Conservation (phyloP, 2,329 filamentous ascomycete genomes). For the Sporothrix inflata region DNA sequence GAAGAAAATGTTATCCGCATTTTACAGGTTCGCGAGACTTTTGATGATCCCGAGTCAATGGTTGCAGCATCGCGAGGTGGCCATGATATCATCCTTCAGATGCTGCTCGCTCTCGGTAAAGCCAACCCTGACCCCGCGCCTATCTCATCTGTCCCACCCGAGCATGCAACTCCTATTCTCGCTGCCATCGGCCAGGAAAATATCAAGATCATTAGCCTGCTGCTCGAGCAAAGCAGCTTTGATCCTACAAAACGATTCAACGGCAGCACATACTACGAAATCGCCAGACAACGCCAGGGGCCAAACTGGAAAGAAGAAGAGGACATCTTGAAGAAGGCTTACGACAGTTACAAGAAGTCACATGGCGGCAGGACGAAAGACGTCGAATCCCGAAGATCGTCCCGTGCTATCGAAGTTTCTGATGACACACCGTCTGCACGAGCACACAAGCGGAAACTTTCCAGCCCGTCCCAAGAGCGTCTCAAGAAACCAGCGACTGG, state of each 20-base stretch:
- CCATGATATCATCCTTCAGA: slow-evolving; percentile 82
- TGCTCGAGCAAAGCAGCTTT: slow-evolving; percentile 76
- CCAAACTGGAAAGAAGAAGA: slow-evolving; percentile 91
- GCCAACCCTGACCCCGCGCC: slow-evolving; percentile 71
- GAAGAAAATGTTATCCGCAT: slow-evolving; percentile 64
- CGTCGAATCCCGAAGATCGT: slow-evolving; percentile 48
- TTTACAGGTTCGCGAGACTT: slow-evolving; percentile 62
- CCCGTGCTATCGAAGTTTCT: slow-evolving; percentile 50
- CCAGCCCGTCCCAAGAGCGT: slow-evolving; percentile 53
- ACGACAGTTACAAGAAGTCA: slow-evolving; percentile 63
- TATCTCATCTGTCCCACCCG: slow-evolving; percentile 60
- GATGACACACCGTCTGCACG: slow-evolving; percentile 45
- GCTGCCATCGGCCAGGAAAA: slow-evolving; percentile 91
- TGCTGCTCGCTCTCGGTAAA: slow-evolving; percentile 70
- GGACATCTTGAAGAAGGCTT: slow-evolving; percentile 75
- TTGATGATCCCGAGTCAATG: slow-evolving; percentile 80
- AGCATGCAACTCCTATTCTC: slow-evolving; percentile 88
- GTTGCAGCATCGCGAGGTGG: slow-evolving; percentile 91
- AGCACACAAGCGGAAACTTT: slow-evolving; percentile 50
- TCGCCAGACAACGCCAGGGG: slow-evolving; percentile 79
- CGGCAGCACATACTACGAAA: slow-evolving; percentile 82
- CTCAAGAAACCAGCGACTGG: slow-evolving; percentile 47
- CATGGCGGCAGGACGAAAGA: slow-evolving; percentile 54
- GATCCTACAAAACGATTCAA: slow-evolving; percentile 78
- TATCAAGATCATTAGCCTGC: slow-evolving; percentile 78